Base-by-base conservation (phyloP, 768 basidiomycete genomes). In the Suillus fuscotomentosus region DNA sequence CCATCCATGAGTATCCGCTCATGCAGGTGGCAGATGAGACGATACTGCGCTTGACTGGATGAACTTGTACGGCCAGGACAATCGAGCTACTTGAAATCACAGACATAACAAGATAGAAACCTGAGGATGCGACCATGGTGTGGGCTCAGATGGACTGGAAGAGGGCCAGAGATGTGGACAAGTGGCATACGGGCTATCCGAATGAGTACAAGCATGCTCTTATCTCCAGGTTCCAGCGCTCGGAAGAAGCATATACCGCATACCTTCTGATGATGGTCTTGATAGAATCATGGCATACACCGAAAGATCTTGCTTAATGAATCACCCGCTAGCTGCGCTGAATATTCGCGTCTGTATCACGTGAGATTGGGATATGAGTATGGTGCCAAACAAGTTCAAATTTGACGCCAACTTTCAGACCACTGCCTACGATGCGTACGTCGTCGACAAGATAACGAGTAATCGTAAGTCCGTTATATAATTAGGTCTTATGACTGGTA, bases 1-100 rank as follows among this genome's bases (percentile, higher is more conserved):
- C 43, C 74, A 75, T 75, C 74, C 74, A 75, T 6, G 42, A 38
- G 65, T 70, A 72, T 3, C 51, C 61, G 3, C 53, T 0, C 22
- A 51, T 56, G 56, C 75, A 76, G 0, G 56, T 62, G 24, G 67
- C 74, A 60, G 36, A 36, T 1, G 75, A 65, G 17, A 34, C 7
- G 9, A 66, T 47, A 14, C 4, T 5, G 4, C 71, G 69, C 7
- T 63, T 17, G 15, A 66, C 55, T 36, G 71, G 68, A 38, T 55
- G 69, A 15, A 36, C 17, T 13, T 59, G 43, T 65, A 63, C 59
- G 14, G 60, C 69, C 56, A 27, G 5, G 39, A n/a, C n/a, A 36
- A 20, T 36, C 20, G 11, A n/a, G 7, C 27, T 17, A 27, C 4
- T 8, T 38, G 3, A 8, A 27, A 57, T 24, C 2, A 57, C 14